These are phyloP conservation scores for Skeletonema potamos DNA, from an alignment of 108 stramenopile species.

Conservation along the genomic window DNA sequence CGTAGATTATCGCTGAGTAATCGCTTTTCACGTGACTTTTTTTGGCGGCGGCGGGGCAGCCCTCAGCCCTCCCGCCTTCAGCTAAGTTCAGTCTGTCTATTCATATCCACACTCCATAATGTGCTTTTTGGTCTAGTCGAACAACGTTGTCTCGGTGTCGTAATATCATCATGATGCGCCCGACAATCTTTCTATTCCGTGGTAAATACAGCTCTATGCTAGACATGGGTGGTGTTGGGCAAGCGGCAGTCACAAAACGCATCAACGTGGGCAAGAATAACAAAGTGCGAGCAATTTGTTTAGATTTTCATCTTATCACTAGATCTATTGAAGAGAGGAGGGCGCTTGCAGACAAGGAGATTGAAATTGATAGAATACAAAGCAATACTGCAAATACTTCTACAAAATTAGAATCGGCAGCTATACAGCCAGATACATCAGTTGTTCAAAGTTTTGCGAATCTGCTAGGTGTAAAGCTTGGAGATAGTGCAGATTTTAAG, in stretches of 20 bases:
- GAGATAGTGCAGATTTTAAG: conserved; percentile 17
- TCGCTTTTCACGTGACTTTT: no score
- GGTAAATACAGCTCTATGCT: conserved; percentile 61
- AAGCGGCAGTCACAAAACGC: conserved; percentile 35
- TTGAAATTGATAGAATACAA: background rate
- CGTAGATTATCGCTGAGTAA: no score
- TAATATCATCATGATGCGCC: background rate
- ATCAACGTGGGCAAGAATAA: conserved; percentile 75
- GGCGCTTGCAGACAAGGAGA: conserved; percentile 7
- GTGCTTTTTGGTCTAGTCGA: no score
- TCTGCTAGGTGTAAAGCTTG: conserved; percentile 57
- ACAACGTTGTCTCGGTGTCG: no score
- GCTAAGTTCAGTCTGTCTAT: no score
- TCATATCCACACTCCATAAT: no score
- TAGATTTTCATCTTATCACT: conserved; percentile 80
- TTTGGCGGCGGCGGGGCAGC: no score
- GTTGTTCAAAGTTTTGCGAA: conserved; percentile 57
- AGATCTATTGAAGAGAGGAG: conserved; percentile 41
- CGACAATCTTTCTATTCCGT: background rate
- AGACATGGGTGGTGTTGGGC: conserved; percentile 74
- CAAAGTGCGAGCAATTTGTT: conserved; percentile 74
- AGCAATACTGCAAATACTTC: background rate
- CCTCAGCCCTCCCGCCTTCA: no score
- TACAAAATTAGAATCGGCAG: background rate
- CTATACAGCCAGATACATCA: conserved; percentile 34